phyloP scores from a whole-genome alignment of 2,329 filamentous ascomycete species.

The Aspergillus awamori region DNA sequence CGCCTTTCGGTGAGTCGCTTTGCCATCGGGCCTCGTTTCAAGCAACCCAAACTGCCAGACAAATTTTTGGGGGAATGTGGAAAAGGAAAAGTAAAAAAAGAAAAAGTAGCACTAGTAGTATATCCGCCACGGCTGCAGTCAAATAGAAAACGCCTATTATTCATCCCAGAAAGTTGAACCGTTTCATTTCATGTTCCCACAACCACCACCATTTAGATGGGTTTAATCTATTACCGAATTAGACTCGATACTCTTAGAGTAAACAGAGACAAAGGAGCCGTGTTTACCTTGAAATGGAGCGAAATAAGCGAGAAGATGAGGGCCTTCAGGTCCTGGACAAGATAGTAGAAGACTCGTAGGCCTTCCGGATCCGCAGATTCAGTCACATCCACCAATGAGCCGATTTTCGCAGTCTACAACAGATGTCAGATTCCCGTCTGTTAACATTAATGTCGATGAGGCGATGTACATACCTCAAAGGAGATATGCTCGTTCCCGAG shows the following conservation, averaged over 20 bases:
- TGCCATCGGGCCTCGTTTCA: not conserved
- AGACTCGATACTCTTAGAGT: not conserved
- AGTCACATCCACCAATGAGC: conserved; percentile 92
- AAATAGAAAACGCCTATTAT: conserved; percentile 16
- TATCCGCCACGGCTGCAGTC: conserved; percentile 2
- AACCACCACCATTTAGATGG: conserved; percentile 43
- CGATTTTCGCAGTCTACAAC: conserved; percentile 90
- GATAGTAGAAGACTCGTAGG: conserved; percentile 95
- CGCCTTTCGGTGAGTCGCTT: not conserved
- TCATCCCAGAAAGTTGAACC: conserved; percentile 1
- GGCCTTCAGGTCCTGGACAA: conserved; percentile 95
- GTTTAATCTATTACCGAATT: conserved; percentile 51
- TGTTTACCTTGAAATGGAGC: conserved; percentile 84
- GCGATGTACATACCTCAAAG: conserved; percentile 70
- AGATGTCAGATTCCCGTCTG: not conserved
- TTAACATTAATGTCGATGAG: not conserved
- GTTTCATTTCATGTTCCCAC: not conserved
- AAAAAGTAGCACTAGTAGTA: not conserved
- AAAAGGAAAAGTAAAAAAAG: not conserved
- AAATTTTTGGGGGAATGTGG: not conserved
- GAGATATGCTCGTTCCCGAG: conserved; percentile 95
- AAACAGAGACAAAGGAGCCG: conserved; percentile 3
- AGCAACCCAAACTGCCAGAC: not conserved
- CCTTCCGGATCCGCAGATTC: conserved; percentile 96
- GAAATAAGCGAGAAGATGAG: conserved; percentile 95